Evolutionary conservation across 2,329 filamentous ascomycete genomes (phyloP), one percentile per base, ranked within the genome.

Genomic region (Nemania sp.): DNA sequence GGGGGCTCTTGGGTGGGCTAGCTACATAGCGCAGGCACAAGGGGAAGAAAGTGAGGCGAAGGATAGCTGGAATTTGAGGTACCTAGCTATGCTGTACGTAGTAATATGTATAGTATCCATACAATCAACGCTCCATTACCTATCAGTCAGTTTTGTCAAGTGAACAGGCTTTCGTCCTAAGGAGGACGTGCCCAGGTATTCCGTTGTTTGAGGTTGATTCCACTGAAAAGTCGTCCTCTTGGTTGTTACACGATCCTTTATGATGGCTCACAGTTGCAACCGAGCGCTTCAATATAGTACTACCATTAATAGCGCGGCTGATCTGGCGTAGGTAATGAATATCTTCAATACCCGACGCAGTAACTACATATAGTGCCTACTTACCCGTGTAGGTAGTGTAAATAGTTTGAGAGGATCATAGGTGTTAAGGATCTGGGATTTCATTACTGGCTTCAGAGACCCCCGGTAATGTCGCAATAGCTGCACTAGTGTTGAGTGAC

Each of bases 381-480:
- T 45, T 45, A 45, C 6, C 6, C 15, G 41, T 20, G 8, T 41
- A 41, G 11, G 41, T 20, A 45, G 15, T 45, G 41, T 45, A 45
- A 45, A 18, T 18, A 60, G 43, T 61, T 20, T 11, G 8, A 52
- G 61, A 38, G 38, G 29, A 51, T 51, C 22, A 45, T 51, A 49
- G n/a, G 18, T 7, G 11, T n/a, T 45, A 45, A 7, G 41, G 41
- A 45, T 5, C 41, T 45, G 18, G 41, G n/a, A 18, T 32, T 35
- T 20, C 27, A 22, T 29, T 6, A 13, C 24, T 27, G 61, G 51
- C 51, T 43, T 58, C 38, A 63, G 58, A 18, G 45, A 22, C 51
- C 58, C 65, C 47, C 49, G 56, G 54, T 11, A 55, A 61, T 65
- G 62, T 56, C 65, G 60, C 52, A 60, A 61, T 38, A 11, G 22